Percentiles rank a stretch among this genome's conserved stretches.
Evolutionary conservation across 2,329 filamentous ascomycete genomes (phyloP).

Genomic region (Fusarium albosuccineum): DNA sequence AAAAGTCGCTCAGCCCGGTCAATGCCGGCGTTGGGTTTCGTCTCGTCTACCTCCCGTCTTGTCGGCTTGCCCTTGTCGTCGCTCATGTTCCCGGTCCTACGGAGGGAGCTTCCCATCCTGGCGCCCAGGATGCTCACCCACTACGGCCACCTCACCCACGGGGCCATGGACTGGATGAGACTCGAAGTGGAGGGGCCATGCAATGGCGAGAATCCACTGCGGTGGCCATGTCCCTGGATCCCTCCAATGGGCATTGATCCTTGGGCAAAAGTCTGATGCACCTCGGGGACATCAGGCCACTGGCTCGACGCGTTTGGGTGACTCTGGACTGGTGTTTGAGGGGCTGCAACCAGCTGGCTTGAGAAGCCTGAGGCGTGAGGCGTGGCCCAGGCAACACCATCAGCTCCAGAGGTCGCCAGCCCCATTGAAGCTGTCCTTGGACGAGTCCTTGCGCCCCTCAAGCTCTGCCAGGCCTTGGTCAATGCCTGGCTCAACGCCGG

Average conservation of each 20-base stretch:
- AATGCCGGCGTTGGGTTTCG: constrained; percentile 30
- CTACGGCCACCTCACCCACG: constrained; percentile 35
- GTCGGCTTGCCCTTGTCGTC: constrained; percentile 29
- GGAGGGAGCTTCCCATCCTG: constrained; percentile 36
- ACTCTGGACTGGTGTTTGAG: constrained; percentile 26
- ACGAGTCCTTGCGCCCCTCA: constrained; percentile 32
- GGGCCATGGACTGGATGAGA: constrained; percentile 44
- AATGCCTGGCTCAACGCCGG: constrained; percentile 22
- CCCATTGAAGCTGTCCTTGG: constrained; percentile 37
- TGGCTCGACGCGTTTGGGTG: constrained; percentile 33
- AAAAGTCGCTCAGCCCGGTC: constrained; percentile 31
- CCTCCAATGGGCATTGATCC: constrained; percentile 45
- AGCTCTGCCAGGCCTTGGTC: constrained; percentile 16
- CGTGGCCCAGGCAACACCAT: constrained; percentile 41
- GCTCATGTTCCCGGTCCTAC: constrained; percentile 31
- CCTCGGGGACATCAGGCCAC: constrained; percentile 43
- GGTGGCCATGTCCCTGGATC: constrained; percentile 38
- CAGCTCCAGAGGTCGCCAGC: constrained; percentile 34
- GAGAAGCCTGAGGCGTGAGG: constrained; percentile 15
- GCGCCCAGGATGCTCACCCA: constrained; percentile 13
- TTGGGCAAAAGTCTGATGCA: constrained; percentile 46
- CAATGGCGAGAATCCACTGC: constrained; percentile 44
- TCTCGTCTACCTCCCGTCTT: constrained; percentile 20
- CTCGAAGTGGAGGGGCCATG: constrained; percentile 44
- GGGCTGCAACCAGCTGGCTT: constrained; percentile 19